Conservation (phyloP, 2,329 filamentous ascomycete genomes). For the Cladosporium sp. region DNA sequence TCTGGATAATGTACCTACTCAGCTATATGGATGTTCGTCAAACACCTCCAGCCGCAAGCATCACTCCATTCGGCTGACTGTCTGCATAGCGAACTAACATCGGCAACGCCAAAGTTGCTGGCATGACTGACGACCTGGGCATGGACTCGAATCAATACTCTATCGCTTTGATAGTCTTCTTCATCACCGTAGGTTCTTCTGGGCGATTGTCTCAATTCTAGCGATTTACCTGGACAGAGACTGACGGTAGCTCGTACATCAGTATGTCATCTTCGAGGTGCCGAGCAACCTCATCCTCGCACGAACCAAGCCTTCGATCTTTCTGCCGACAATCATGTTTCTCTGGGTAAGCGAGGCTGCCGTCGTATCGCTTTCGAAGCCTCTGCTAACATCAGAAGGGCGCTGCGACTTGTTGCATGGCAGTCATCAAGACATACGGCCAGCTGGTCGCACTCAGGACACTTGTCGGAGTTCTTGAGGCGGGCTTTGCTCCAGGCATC, state of each 20-base stretch:
- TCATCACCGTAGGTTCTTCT: conserved; percentile 11
- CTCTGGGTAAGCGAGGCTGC: conserved; percentile 47
- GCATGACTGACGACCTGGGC: conserved; percentile 51
- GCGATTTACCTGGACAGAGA: background rate
- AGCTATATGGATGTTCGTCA: conserved; percentile 47
- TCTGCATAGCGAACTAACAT: conserved; percentile 38
- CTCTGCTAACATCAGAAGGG: background rate
- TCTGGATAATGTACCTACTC: conserved; percentile 55
- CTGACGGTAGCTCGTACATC: conserved; percentile 29
- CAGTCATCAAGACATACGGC: conserved; percentile 49
- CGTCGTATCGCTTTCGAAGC: background rate
- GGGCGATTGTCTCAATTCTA: background rate
- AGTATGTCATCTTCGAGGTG: conserved; percentile 57
- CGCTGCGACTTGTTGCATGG: conserved; percentile 49
- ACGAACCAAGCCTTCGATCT: conserved; percentile 53
- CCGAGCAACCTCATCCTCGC: conserved; percentile 58
- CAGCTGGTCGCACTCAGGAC: conserved; percentile 57
- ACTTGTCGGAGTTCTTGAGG: conserved; percentile 58
- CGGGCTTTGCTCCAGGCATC: conserved; percentile 58
- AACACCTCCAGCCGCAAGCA: background rate
- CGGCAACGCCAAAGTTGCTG: conserved; percentile 56
- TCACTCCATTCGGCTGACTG: background rate
- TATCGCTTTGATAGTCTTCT: conserved; percentile 57
- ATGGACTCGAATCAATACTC: conserved; percentile 55
- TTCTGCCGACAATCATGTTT: conserved; percentile 55